Conservation (phyloP, 768 basidiomycete genomes). For the Leccinum obscurum region DNA sequence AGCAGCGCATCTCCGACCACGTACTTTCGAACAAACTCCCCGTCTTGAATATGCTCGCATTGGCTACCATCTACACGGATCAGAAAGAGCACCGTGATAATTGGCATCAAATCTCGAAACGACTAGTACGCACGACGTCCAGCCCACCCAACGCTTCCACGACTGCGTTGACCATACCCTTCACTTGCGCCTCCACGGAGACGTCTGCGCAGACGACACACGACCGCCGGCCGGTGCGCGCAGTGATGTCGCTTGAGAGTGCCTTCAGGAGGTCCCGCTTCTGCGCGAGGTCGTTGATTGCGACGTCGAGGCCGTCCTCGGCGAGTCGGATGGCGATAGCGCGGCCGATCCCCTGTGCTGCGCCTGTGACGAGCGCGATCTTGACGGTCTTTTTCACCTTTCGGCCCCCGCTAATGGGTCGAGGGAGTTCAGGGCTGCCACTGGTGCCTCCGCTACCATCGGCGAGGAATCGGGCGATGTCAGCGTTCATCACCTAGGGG, state of each 20-base stretch:
- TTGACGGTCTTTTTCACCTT: background rate
- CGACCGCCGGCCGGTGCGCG: background rate
- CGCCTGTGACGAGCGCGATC: constrained; percentile 45
- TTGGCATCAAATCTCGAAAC: background rate
- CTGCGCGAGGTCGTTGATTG: background rate
- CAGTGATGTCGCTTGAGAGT: background rate
- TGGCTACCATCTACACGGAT: background rate
- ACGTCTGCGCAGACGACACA: background rate
- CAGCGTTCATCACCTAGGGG: no score
- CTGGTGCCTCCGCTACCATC: no score
- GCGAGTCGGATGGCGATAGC: constrained; percentile 45
- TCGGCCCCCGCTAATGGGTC: background rate
- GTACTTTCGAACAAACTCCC: background rate
- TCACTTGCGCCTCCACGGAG: background rate
- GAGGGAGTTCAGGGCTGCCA: no score
- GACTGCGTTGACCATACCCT: background rate
- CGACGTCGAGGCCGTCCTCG: constrained; percentile 2
- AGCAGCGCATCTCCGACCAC: background rate
- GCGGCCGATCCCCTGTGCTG: constrained; percentile 47
- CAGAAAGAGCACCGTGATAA: no score
- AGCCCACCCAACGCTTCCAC: background rate
- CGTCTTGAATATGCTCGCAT: background rate
- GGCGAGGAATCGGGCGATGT: no score
- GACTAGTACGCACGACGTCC: background rate
- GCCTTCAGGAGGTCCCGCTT: background rate